Percentiles rank a stretch among this genome's conserved stretches.
These are phyloP conservation scores for Dryas alaskensis DNA, from an alignment of 306 rosid genomes.

Conservation along the genomic window DNA sequence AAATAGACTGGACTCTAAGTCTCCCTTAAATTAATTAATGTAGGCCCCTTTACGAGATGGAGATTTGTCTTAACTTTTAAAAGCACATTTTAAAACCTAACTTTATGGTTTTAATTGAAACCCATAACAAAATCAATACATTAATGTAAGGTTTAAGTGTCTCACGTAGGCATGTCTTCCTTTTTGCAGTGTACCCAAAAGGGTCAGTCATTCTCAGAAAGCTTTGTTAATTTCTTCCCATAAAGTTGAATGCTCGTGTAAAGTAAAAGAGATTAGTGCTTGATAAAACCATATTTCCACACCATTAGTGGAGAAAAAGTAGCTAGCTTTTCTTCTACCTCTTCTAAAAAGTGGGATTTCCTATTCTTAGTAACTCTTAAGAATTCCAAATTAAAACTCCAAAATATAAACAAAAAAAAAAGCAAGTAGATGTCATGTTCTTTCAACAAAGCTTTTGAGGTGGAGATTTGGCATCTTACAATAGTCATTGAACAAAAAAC, in stretches of 20 bases:
- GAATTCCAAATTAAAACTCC: constrained; percentile 45
- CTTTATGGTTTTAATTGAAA: constrained; percentile 44
- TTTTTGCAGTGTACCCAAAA: constrained; percentile 41
- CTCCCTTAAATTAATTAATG: constrained; percentile 21
- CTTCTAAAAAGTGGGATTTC: constrained; percentile 56
- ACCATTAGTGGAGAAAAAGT: constrained; percentile 43
- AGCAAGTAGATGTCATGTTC: constrained; percentile 52
- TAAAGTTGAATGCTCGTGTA: constrained; percentile 61
- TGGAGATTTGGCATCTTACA: constrained; percentile 65
- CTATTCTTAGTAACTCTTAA: constrained; percentile 68
- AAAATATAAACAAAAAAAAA: constrained; percentile 25
- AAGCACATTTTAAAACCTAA: constrained; percentile 34
- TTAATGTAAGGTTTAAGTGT: constrained; percentile 44
- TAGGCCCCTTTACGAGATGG: constrained; percentile 39
- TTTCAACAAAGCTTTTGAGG: constrained; percentile 51
- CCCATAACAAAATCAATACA: constrained; percentile 37
- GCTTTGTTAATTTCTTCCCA: constrained; percentile 41
- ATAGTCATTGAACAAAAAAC: constrained; percentile 17
- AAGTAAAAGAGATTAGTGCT: constrained; percentile 50
- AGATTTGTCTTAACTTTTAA: constrained; percentile 59
- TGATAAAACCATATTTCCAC: constrained; percentile 43
- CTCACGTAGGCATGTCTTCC: constrained; percentile 64
- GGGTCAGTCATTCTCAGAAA: constrained; percentile 39
- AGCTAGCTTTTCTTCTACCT: constrained; percentile 56
- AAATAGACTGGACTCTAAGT: too few relatives aligned